Conservation (phyloP, 2,329 filamentous ascomycete genomes). For the Cladosporium sp. region DNA sequence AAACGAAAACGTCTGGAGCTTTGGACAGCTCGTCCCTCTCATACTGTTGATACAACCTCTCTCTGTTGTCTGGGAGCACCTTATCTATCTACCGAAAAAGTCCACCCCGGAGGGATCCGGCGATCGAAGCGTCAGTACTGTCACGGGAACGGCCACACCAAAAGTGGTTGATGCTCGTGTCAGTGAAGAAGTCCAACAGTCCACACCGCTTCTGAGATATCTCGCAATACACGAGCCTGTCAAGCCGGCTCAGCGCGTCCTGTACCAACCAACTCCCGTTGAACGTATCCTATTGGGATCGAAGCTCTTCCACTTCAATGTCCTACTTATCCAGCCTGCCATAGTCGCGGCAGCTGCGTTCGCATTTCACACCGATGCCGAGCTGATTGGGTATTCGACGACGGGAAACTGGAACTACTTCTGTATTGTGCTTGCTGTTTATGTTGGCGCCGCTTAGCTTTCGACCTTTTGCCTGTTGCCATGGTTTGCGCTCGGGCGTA, state of each 20-base stretch:
- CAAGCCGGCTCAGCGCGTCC: not conserved
- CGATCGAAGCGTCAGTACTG: not conserved
- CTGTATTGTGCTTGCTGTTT: not conserved
- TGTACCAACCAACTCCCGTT: not conserved
- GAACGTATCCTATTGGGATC: not conserved
- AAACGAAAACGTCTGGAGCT: conserved; percentile 21
- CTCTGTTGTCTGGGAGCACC: conserved; percentile 25
- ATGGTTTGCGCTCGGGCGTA: not conserved
- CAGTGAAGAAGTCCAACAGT: not conserved
- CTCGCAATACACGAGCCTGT: not conserved
- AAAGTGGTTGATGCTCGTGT: not conserved
- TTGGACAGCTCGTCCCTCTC: conserved; percentile 31
- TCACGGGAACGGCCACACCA: not conserved
- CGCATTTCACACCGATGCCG: not conserved
- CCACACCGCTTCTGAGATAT: not conserved
- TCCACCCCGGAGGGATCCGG: not conserved
- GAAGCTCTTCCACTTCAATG: not conserved
- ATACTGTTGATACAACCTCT: conserved; percentile 30
- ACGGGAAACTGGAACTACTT: conserved; percentile 1
- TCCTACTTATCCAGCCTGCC: not conserved
- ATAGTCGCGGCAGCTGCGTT: not conserved
- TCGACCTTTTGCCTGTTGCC: not conserved
- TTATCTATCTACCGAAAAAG: conserved; percentile 17
- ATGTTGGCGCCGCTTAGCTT: not conserved
- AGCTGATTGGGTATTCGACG: not conserved